These are phyloP conservation scores for Imleria badia DNA, from an alignment of 768 basidiomycete species.

Conservation along the genomic window DNA sequence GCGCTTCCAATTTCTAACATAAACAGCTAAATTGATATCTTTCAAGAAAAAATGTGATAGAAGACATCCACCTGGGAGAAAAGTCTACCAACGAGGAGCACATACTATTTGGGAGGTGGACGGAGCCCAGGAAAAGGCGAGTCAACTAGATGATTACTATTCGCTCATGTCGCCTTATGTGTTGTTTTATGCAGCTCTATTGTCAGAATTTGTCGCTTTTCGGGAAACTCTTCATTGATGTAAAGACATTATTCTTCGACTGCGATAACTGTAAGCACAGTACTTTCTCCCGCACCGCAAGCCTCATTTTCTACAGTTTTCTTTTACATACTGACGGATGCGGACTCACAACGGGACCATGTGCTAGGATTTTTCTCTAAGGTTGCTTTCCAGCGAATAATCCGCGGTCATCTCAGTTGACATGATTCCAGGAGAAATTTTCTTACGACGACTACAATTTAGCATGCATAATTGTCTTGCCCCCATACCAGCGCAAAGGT, in stretches of 20 bases:
- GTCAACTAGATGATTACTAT: conserved; percentile 12
- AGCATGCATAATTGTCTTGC: conserved; percentile 93
- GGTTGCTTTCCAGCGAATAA: conserved; percentile 29
- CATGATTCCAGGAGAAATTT: conserved; percentile 69
- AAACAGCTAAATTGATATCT: conserved; percentile 11
- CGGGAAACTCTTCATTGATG: conserved; percentile 98
- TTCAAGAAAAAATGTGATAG: conserved; percentile 64
- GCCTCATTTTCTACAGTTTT: conserved; percentile 45
- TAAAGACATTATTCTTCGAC: conserved; percentile 94
- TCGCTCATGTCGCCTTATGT: background rate
- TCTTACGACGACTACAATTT: conserved; percentile 98
- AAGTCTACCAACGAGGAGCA: conserved; percentile 88
- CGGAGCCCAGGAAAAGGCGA: conserved; percentile 79
- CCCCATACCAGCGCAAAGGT: conserved; percentile 86
- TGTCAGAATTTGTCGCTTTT: conserved; percentile 96
- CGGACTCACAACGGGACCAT: conserved; percentile 73
- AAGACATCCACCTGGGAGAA: conserved; percentile 79
- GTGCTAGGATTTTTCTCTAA: conserved; percentile 75
- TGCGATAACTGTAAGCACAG: conserved; percentile 73
- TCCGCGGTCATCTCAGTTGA: background rate
- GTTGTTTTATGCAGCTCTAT: conserved; percentile 61
- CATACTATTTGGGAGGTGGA: conserved; percentile 96
- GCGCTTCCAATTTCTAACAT: conserved; percentile 23
- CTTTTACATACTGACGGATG: conserved; percentile 92
- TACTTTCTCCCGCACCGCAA: background rate